Percentiles rank a stretch among this genome's conserved stretches.
Conservation (phyloP, 1,139 yeast genomes). For the Suhomyces anneliseae region DNA sequence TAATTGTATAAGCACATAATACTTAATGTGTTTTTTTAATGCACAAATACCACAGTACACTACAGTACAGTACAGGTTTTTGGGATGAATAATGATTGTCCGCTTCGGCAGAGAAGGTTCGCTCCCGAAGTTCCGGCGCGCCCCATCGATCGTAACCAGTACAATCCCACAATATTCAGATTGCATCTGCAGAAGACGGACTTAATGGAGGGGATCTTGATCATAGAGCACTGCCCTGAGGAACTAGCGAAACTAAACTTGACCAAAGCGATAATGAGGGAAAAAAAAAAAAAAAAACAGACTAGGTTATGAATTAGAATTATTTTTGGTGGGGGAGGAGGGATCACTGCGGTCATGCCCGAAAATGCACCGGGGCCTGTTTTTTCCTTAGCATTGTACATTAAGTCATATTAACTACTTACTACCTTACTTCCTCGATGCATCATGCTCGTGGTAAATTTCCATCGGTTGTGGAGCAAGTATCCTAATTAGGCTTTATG, state of each 20-base stretch:
- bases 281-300: too few relatives aligned
- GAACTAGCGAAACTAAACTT: not conserved
- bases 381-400: too few relatives aligned
- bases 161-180: not conserved
- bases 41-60: not conserved
- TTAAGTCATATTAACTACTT: too few relatives aligned
- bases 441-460: too few relatives aligned
- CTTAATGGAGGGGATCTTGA: not conserved
- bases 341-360: too few relatives aligned
- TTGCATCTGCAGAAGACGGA: not conserved
- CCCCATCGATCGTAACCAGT: not conserved
- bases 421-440: too few relatives aligned
- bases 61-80: too few relatives aligned
- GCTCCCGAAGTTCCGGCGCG: not conserved
- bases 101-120: constrained; percentile 5
- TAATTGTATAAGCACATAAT: too few relatives aligned
- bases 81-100: not conserved
- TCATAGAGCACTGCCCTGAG: not conserved
- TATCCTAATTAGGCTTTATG: not conserved
- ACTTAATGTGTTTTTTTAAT: too few relatives aligned
- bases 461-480: not conserved
- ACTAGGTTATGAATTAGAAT: too few relatives aligned
- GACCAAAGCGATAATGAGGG: not conserved
- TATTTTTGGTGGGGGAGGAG: too few relatives aligned
- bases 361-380: too few relatives aligned